phyloP scores from a whole-genome alignment of 73 alveolate genomes.

The Symbiodinium pilosum region DNA sequence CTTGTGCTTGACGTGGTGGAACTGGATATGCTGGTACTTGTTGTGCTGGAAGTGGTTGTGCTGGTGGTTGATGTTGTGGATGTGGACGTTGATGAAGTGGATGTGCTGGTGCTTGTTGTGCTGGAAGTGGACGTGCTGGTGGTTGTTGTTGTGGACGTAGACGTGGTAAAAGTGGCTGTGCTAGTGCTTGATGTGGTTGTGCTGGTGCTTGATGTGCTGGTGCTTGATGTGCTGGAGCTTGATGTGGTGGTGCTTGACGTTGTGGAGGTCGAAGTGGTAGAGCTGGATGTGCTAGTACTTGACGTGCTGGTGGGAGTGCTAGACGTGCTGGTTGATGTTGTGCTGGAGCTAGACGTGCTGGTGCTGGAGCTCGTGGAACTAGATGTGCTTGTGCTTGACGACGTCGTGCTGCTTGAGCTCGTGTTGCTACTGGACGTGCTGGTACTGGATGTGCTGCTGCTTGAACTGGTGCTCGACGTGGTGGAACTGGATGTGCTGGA shows the following conservation, averaged over 20 bases:
- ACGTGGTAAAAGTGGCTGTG: background rate
- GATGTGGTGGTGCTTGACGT: background rate
- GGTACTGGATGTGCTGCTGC: too few relatives aligned
- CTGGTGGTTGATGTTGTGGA: too few relatives aligned
- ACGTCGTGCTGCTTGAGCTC: too few relatives aligned
- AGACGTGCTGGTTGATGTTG: too few relatives aligned
- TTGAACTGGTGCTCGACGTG: too few relatives aligned
- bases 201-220: slow-evolving; percentile 39
- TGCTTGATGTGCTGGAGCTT: slow-evolving; percentile 52
- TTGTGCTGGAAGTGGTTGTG: background rate
- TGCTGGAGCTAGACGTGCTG: too few relatives aligned
- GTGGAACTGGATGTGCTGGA: too few relatives aligned
- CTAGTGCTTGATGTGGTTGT: background rate
- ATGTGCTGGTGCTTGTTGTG: background rate
- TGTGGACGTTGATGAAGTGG: background rate
- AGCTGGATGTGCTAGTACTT: too few relatives aligned
- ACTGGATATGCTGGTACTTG: slow-evolving; percentile 5
- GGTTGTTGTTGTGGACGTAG: background rate
- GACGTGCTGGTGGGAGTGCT: background rate
- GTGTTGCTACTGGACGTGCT: too few relatives aligned
- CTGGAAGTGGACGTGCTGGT: background rate
- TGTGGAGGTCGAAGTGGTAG: slow-evolving; percentile 4
- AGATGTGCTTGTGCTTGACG: too few relatives aligned
- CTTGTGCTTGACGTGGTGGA: background rate
- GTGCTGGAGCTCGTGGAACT: too few relatives aligned